These are phyloP conservation scores for Chrysoporthe puriensis DNA, from an alignment of 2,329 filamentous ascomycete genomes.

Conservation along the genomic window DNA sequence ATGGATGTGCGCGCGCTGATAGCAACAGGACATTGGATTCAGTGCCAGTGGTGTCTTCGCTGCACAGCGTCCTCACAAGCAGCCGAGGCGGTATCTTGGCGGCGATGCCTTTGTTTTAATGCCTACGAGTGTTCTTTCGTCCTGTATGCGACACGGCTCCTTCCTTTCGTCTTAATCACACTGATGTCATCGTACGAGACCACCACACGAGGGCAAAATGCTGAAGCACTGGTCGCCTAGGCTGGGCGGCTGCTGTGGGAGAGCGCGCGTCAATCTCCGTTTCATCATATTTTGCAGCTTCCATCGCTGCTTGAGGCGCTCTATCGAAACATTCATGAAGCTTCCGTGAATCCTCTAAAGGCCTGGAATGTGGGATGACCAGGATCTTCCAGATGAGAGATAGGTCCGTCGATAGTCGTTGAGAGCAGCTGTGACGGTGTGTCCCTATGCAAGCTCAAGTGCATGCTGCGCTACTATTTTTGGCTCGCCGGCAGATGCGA, in stretches of 20 bases:
- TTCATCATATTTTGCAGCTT: background rate
- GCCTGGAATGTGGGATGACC: background rate
- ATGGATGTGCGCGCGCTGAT: background rate
- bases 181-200: too few species aligned
- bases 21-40: background rate
- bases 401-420: background rate
- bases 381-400: constrained; percentile 1
- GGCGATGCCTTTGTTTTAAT: too few species aligned
- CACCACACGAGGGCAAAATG: background rate
- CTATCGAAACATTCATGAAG: background rate
- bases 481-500: background rate
- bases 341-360: background rate
- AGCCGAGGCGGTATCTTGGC: too few species aligned
- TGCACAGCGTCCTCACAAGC: background rate
- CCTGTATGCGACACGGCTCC: too few species aligned
- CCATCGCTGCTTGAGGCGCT: background rate
- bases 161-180: too few species aligned
- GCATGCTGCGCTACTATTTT: constrained; percentile 2
- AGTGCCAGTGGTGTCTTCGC: background rate
- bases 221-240: background rate
- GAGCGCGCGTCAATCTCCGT: background rate
- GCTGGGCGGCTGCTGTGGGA: background rate
- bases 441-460: background rate
- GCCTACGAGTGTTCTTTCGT: too few species aligned
- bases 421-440: background rate